Evolutionary conservation across 2,329 filamentous ascomycete genomes (phyloP).

Genomic region (Pyrenophora teres): DNA sequence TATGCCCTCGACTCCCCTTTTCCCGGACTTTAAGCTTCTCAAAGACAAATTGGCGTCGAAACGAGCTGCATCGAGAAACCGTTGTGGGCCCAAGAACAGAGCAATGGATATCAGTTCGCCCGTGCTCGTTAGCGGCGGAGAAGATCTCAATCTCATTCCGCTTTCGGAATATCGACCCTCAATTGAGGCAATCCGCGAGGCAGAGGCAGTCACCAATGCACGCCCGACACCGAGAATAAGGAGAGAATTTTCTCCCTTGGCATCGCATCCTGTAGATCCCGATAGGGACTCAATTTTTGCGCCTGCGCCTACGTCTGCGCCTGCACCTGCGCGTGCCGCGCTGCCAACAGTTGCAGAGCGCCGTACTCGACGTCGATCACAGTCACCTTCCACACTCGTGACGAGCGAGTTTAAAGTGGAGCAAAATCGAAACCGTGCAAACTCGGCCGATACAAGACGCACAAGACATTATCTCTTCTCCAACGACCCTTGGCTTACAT

Average conservation of each 20-base stretch:
- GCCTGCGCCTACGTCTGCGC: slow-evolving; percentile 8
- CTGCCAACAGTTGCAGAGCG: slow-evolving; percentile 12
- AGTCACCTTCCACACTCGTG: slow-evolving; percentile 22
- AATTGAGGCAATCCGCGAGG: slow-evolving; percentile 21
- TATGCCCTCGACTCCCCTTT: slow-evolving; percentile 32
- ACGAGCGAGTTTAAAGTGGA: slow-evolving; percentile 20
- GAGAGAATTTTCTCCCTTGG: slow-evolving; percentile 37
- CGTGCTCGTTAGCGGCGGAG: slow-evolving; percentile 39
- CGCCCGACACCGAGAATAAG: slow-evolving; percentile 21
- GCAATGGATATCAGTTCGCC: slow-evolving; percentile 42
- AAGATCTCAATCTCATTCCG: slow-evolving; percentile 35
- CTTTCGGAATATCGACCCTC: slow-evolving; percentile 39
- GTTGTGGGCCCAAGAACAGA: slow-evolving; percentile 28
- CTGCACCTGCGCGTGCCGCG: slow-evolving; percentile 12
- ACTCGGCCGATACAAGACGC: slow-evolving; percentile 37
- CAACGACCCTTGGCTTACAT: slow-evolving; percentile 36
- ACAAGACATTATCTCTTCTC: slow-evolving; percentile 33
- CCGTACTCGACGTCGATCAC: slow-evolving; percentile 27
- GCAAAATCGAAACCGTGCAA: slow-evolving; percentile 32
- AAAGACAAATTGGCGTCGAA: slow-evolving; percentile 41
- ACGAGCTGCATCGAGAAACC: slow-evolving; percentile 29
- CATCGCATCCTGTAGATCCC: slow-evolving; percentile 40
- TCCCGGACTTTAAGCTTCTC: slow-evolving; percentile 38
- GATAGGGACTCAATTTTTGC: slow-evolving; percentile 20
- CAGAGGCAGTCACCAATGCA: slow-evolving; percentile 7